Percentiles rank a stretch among this genome's conserved stretches.
These are phyloP conservation scores for Verbascum thapsus DNA, from an alignment of 257 asterid genomes.

Conservation along the genomic window DNA sequence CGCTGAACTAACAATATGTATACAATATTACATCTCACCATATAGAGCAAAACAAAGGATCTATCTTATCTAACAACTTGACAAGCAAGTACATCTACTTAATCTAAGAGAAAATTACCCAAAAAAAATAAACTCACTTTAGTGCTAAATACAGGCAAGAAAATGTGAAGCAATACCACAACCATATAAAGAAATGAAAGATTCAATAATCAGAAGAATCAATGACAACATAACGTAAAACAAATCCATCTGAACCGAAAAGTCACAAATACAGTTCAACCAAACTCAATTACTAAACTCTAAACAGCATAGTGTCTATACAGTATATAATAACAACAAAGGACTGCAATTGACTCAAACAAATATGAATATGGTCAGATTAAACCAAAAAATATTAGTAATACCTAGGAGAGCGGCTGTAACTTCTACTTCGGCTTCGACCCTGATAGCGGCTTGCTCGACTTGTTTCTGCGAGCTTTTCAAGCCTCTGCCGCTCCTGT, in stretches of 20 bases:
- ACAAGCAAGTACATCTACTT: background rate
- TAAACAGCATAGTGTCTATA: background rate
- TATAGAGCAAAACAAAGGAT: background rate
- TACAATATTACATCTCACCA: background rate
- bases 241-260: background rate
- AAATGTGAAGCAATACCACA: background rate
- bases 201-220: slow-evolving; percentile 11
- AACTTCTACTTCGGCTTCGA: slow-evolving; percentile 85
- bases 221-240: background rate
- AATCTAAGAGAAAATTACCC: too few relatives aligned
- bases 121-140: too few relatives aligned
- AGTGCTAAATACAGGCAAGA: background rate
- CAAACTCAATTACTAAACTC: background rate
- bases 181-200: background rate
- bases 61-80: background rate
- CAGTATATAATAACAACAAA: background rate
- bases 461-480: slow-evolving; percentile 83
- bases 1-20: background rate
- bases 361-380: background rate
- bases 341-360: background rate
- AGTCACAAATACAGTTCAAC: background rate
- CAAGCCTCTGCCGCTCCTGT: slow-evolving; percentile 87
- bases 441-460: slow-evolving; percentile 56
- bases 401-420: slow-evolving; percentile 94
- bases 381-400: slow-evolving; percentile 1